phyloP scores from a whole-genome alignment of 306 rosid genomes.

The Cucurbita moschata region DNA sequence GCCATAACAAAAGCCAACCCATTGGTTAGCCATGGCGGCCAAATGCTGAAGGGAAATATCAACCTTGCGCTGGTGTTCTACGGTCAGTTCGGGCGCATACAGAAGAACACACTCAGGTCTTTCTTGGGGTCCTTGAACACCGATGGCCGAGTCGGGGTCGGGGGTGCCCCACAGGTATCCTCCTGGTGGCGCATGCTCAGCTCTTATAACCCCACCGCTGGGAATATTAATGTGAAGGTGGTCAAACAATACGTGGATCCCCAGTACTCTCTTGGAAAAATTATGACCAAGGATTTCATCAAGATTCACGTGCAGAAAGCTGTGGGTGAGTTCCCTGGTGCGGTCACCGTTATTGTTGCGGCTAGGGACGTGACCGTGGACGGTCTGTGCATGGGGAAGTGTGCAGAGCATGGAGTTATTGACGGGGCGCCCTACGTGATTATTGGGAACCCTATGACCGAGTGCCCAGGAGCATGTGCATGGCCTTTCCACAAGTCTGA shows the following conservation, averaged over 20 bases:
- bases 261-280: conserved; percentile 22
- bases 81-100: conserved; percentile 19
- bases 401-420: too few relatives aligned
- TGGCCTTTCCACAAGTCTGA: conserved; percentile 26
- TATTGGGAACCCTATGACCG: neutral
- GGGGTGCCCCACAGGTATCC: conserved; percentile 12
- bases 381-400: too few relatives aligned
- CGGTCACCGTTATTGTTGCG: too few relatives aligned
- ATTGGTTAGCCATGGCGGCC: conserved; percentile 15
- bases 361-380: too few relatives aligned
- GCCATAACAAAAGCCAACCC: too few relatives aligned
- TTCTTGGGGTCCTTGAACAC: conserved; percentile 27
- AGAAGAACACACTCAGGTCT: conserved; percentile 10
- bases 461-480: conserved; percentile 44
- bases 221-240: conserved; percentile 10
- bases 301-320: too few relatives aligned
- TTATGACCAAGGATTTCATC: conserved; percentile 22
- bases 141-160: neutral
- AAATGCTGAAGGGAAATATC: conserved; percentile 13
- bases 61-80: conserved; percentile 29
- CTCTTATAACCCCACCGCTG: conserved; percentile 13
- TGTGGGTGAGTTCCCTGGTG: too few relatives aligned
- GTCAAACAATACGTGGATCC: conserved; percentile 11
- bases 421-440: too few relatives aligned
- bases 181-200: conserved; percentile 39